phyloP scores from a whole-genome alignment of 2,329 filamentous ascomycete species.

The Neonectria coccinea region DNA sequence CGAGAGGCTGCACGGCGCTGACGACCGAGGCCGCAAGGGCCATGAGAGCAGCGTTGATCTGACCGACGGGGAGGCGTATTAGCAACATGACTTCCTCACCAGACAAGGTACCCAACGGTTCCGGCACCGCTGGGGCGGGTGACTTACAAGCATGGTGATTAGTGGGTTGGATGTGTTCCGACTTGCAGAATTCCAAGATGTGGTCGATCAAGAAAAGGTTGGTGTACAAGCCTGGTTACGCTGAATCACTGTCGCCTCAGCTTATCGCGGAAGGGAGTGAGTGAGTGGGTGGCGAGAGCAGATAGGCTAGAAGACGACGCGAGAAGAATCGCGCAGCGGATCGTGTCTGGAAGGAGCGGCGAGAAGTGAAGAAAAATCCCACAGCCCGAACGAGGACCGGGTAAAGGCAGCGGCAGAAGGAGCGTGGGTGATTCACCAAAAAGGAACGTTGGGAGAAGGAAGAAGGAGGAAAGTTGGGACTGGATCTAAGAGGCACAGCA shows the following conservation, averaged over 20 bases:
- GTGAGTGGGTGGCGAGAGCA: conserved; percentile 19
- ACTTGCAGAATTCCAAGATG: conserved; percentile 10
- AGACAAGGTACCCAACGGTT: background rate
- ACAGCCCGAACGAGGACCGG: conserved; percentile 22
- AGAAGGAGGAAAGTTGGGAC: conserved; percentile 19
- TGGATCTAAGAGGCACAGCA: conserved; percentile 25
- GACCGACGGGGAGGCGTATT: conserved; percentile 16
- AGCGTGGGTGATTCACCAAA: conserved; percentile 30
- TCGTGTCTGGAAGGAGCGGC: conserved; percentile 39
- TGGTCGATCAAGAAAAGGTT: conserved; percentile 15
- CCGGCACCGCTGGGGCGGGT: background rate
- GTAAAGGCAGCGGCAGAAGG: conserved; percentile 32
- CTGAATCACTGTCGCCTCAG: conserved; percentile 20
- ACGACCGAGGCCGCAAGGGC: conserved; percentile 65
- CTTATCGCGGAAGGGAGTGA: conserved; percentile 15
- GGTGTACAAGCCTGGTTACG: conserved; percentile 21
- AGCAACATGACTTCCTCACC: conserved; percentile 16
- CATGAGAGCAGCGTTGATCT: conserved; percentile 60
- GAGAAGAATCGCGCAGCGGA: conserved; percentile 15
- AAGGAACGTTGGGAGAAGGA: conserved; percentile 19
- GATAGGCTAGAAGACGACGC: conserved; percentile 6
- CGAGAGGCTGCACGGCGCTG: conserved; percentile 68
- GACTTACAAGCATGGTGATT: conserved; percentile 45
- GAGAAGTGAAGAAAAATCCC: conserved; percentile 34
- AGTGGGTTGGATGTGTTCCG: conserved; percentile 7